These are phyloP conservation scores for Stemphylium vesicarium DNA, from an alignment of 2,329 filamentous ascomycete genomes.

Conservation along the genomic window DNA sequence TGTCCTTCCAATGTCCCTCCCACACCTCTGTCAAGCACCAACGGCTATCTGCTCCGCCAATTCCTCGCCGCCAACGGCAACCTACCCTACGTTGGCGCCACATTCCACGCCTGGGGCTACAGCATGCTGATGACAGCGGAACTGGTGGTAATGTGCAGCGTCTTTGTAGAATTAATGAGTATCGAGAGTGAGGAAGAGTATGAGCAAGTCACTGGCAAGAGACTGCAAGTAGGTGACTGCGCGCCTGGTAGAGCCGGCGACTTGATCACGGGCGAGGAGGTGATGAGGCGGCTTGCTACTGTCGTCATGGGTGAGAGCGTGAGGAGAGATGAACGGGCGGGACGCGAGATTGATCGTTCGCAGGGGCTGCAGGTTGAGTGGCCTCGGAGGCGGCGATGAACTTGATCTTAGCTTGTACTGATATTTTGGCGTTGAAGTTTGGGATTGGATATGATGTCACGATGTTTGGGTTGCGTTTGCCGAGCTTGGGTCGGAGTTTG, in stretches of 20 bases:
- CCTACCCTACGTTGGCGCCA: constrained; percentile 36
- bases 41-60: constrained; percentile 35
- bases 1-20: constrained; percentile 26
- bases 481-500: no score
- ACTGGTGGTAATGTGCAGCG: constrained; percentile 43
- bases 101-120: constrained; percentile 46
- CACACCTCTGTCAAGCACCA: constrained; percentile 33
- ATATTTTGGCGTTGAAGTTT: neutral
- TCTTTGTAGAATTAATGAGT: constrained; percentile 42
- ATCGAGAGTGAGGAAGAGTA: constrained; percentile 37
- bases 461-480: no score
- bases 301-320: constrained; percentile 44
- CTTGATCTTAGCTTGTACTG: neutral
- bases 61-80: constrained; percentile 29
- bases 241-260: constrained; percentile 29
- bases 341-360: constrained; percentile 28
- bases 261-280: constrained; percentile 31
- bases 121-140: constrained; percentile 38
- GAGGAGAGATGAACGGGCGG: constrained; percentile 44
- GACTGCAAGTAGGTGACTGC: constrained; percentile 40
- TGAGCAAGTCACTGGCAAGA: constrained; percentile 28
- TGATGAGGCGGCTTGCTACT: constrained; percentile 41
- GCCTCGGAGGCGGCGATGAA: constrained; percentile 13
- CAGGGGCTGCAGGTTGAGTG: constrained; percentile 20
- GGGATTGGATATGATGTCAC: neutral